phyloP scores from a whole-genome alignment of 202 grass and related monocot genomes.

The Digitaria exilis region DNA sequence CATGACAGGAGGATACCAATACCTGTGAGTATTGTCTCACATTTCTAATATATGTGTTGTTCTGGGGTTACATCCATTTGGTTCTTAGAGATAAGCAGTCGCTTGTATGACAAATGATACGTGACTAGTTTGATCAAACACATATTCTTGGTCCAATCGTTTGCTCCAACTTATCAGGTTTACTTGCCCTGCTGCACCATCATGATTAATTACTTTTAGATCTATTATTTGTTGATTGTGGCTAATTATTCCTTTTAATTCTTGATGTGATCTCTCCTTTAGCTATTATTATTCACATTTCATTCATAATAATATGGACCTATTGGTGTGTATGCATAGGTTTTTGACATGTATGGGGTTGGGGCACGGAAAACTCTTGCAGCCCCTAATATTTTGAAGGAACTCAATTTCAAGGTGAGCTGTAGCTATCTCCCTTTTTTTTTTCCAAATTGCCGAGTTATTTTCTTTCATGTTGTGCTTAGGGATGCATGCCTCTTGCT shows the following conservation, averaged over 20 bases:
- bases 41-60: not conserved
- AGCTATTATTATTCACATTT: conserved; percentile 20
- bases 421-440: not conserved
- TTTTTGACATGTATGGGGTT: conserved; percentile 90
- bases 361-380: conserved; percentile 66
- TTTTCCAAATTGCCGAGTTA: not conserved
- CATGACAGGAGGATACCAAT: conserved; percentile 72
- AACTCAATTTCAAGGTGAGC: conserved; percentile 81
- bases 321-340: conserved; percentile 49
- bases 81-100: not conserved
- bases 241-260: not conserved
- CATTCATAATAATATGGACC: conserved; percentile 17
- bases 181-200: not conserved
- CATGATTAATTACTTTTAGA: not conserved
- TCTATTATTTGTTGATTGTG: not conserved
- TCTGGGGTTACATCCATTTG: conserved; percentile 2
- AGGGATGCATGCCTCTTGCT: not conserved
- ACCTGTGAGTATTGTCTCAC: conserved; percentile 65
- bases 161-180: not conserved
- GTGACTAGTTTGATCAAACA: not conserved
- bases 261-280: not conserved
- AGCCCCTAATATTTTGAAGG: conserved; percentile 66
- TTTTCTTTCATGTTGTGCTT: conserved; percentile 3
- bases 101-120: not conserved
- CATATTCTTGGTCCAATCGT: not conserved